phyloP scores from a whole-genome alignment of 2,329 filamentous ascomycete genomes.

The Ceratocystis cacaofunesta region DNA sequence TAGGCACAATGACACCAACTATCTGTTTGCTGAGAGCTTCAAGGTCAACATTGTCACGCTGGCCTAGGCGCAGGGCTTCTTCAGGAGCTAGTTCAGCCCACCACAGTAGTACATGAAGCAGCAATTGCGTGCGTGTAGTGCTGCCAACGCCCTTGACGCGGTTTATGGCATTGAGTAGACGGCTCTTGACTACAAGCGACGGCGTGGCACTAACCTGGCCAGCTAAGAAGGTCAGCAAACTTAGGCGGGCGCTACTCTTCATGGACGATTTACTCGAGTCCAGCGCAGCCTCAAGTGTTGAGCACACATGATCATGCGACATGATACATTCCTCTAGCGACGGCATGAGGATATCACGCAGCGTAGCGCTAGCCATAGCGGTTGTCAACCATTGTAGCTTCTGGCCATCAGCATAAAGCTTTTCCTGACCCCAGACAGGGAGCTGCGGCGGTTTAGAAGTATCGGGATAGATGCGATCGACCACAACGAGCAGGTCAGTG shows the following conservation, averaged over 20 bases:
- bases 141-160: constrained; percentile 56
- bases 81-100: constrained; percentile 46
- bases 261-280: constrained; percentile 34
- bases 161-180: constrained; percentile 57
- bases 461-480: constrained; percentile 36
- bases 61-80: constrained; percentile 33
- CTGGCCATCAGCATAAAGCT: constrained; percentile 47
- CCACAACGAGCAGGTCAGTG: constrained; percentile 45
- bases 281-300: constrained; percentile 36
- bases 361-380: constrained; percentile 43
- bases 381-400: constrained; percentile 42
- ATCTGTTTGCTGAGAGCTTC: constrained; percentile 29
- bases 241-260: constrained; percentile 45
- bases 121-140: constrained; percentile 52
- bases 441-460: constrained; percentile 25
- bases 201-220: constrained; percentile 59
- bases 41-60: constrained; percentile 30
- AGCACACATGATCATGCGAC: constrained; percentile 55
- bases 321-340: constrained; percentile 74
- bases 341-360: constrained; percentile 55
- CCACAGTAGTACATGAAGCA: constrained; percentile 59
- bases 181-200: constrained; percentile 51
- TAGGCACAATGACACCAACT: constrained; percentile 39
- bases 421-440: constrained; percentile 43
- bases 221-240: constrained; percentile 56